Conservation (phyloP, 768 basidiomycete species). For the Podaxis sp. region DNA sequence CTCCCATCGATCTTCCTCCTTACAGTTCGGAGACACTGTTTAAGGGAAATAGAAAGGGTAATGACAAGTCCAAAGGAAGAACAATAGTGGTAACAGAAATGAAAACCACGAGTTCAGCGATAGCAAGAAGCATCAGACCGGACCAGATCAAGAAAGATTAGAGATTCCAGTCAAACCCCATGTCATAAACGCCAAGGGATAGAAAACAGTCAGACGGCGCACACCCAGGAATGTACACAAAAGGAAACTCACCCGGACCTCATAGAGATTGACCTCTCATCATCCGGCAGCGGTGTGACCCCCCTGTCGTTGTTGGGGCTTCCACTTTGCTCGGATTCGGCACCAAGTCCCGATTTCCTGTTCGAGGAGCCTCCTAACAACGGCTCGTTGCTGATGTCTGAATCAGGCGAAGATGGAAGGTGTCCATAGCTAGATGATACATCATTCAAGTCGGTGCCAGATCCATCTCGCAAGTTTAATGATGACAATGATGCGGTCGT, state of each 20-base stretch:
- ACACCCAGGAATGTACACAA: neutral
- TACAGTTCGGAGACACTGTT: conserved; percentile 10
- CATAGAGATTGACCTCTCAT: neutral
- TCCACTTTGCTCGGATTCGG: conserved; percentile 12
- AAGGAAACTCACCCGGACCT: conserved; percentile 3
- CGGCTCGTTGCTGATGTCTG: conserved; percentile 36
- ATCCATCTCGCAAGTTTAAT: conserved; percentile 15
- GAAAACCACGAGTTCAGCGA: neutral
- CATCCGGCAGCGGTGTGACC: conserved; percentile 1
- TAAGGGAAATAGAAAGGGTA: neutral
- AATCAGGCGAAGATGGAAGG: conserved; percentile 46
- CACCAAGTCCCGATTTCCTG: conserved; percentile 18
- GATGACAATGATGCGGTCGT: conserved; percentile 9
- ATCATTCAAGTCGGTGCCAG: conserved; percentile 7
- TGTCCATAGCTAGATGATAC: conserved; percentile 35
- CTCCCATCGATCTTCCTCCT: conserved; percentile 1
- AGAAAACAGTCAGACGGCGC: neutral
- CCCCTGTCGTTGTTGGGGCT: neutral
- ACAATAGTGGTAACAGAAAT: neutral
- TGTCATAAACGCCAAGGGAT: neutral
- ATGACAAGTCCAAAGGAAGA: neutral
- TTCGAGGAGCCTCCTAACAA: conserved; percentile 26
- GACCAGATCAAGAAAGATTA: neutral
- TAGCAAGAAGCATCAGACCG: neutral
- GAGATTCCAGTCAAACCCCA: neutral